Conservation (phyloP, 768 basidiomycete species). For the Leccinum fibrillosum region DNA sequence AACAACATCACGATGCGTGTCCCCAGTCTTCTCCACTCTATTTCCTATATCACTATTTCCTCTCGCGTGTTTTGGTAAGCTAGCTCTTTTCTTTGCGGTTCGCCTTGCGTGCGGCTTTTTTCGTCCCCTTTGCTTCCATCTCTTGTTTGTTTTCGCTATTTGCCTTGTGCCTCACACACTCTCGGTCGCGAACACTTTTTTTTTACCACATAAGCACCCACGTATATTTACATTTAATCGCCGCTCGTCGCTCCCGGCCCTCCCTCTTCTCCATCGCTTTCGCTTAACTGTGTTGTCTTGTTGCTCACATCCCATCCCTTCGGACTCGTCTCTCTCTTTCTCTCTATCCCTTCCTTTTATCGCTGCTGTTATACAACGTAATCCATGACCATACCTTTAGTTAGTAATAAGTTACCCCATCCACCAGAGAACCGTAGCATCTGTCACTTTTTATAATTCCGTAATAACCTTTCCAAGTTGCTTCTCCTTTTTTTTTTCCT, state of each 20-base stretch:
- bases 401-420: not conserved
- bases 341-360: not conserved
- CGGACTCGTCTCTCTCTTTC: not conserved
- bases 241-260: not conserved
- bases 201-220: constrained; percentile 8
- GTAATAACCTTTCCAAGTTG: not conserved
- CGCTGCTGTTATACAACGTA: not conserved
- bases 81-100: not conserved
- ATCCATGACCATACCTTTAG: not conserved
- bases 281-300: constrained; percentile 23
- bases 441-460: not conserved
- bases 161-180: not conserved
- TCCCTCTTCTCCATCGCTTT: constrained; percentile 7
- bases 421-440: not conserved
- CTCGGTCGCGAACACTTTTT: not conserved
- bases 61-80: not conserved
- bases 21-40: not conserved
- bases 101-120: constrained; percentile 1
- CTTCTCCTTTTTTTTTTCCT: not conserved
- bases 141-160: not conserved
- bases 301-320: constrained; percentile 2
- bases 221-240: constrained; percentile 24
- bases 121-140: not conserved
- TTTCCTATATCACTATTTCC: not conserved
- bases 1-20: constrained; percentile 20